Evolutionary conservation across 257 asterid species (phyloP), one percentile per base, ranked within the genome.

Genomic region (Scutellaria minor): DNA sequence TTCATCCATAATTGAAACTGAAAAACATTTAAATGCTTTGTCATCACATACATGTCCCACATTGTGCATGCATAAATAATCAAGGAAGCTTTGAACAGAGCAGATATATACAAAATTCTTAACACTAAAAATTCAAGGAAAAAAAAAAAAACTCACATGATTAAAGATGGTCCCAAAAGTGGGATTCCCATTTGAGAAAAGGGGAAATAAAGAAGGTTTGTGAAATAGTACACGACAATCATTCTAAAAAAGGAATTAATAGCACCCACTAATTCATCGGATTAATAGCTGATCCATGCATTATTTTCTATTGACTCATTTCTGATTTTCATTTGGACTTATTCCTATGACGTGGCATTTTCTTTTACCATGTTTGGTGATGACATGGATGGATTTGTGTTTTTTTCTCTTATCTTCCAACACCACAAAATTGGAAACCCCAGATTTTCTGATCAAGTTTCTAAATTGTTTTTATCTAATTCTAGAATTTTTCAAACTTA

Each of bases 241-340:
- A 31, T 31, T 31, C 37, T 31, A 31, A 31, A 31, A 31, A 31
- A 31, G 37, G 37, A 31, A 72, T 66, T 68, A 65, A 72, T 77
- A 57, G 22, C 58, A 56, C 76, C 82, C 94, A 82, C 82, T 67
- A 70, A 74, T 83, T 70, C 78, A 53, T 79, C 86, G 86, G 65
- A 70, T 68, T 74, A 63, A 72, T 78, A 62, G 85, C 76, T 72
- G 52, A 14, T 79, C 82, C 86, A 54, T 73, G 66, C 69, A 74
- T 76, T 68, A 7, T 18, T 52, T 70, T 60, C 56, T 40, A 45
- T 47, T 72, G 65, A 60, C 58, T 75, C 44, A 40, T 52, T 51
- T 68, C 44, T 52, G 37, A 61, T 62, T 31, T 40, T 6, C 41
- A 47, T 24, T 39, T 75, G 48, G 75, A 75, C 69, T 68, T 51